Evolutionary conservation across 768 basidiomycete species (phyloP).

Genomic region (Lentinula aciculospora): DNA sequence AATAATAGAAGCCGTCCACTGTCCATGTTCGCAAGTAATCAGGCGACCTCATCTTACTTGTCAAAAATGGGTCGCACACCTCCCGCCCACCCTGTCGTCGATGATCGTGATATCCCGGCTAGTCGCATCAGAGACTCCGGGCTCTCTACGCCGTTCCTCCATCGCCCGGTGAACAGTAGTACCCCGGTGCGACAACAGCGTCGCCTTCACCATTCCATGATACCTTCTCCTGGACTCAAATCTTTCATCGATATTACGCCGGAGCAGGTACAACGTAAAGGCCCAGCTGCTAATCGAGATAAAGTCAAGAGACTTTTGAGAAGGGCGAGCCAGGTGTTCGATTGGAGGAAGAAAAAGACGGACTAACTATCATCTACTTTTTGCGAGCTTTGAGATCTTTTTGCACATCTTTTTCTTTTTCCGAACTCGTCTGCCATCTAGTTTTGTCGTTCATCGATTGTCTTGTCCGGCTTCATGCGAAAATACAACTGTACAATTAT

Average conservation of each 20-base stretch:
- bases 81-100: background rate
- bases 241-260: conserved; percentile 12
- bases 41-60: background rate
- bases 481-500: too few species aligned
- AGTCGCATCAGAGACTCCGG: background rate
- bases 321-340: conserved; percentile 8
- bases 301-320: conserved; percentile 5
- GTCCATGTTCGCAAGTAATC: background rate
- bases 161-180: background rate
- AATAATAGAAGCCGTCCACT: background rate
- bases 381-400: background rate
- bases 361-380: background rate
- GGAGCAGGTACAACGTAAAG: background rate
- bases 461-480: too few species aligned
- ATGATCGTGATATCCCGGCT: background rate
- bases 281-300: background rate
- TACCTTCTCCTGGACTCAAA: background rate
- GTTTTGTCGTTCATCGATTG: background rate
- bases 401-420: background rate
- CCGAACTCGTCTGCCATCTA: background rate
- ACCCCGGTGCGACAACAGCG: background rate
- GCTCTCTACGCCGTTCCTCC: conserved; percentile 8
- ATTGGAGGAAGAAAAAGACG: conserved; percentile 1
- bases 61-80: background rate
- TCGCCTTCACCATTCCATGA: background rate